phyloP scores from a whole-genome alignment of 2,329 filamentous ascomycete species.

The Amesomyces nigricolor region DNA sequence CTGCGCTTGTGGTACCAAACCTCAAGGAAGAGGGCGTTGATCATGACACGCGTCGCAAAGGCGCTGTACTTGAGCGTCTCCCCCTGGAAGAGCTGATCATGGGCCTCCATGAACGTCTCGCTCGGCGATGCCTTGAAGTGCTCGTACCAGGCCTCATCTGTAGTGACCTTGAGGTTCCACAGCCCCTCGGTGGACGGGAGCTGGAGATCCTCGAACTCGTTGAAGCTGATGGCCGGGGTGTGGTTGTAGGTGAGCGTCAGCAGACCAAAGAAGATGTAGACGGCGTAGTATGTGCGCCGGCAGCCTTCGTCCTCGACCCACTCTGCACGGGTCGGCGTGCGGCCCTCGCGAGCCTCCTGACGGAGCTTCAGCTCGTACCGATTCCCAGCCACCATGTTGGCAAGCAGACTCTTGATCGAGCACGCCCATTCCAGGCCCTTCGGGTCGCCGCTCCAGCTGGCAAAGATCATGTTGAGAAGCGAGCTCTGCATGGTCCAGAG shows the following conservation, averaged over 20 bases:
- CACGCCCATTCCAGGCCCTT: slow-evolving; percentile 96
- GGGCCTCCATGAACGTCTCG: slow-evolving; percentile 86
- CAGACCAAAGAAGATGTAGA: slow-evolving; percentile 98
- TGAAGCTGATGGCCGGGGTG: slow-evolving; percentile 95
- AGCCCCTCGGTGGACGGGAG: slow-evolving; percentile 89
- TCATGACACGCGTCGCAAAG: slow-evolving; percentile 96
- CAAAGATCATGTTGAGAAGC: slow-evolving; percentile 96
- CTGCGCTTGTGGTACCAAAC: slow-evolving; percentile 99
- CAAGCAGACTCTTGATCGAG: slow-evolving; percentile 95
- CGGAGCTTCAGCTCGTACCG: slow-evolving; percentile 93
- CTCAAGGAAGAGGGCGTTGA: slow-evolving; percentile 95
- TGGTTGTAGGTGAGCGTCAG: slow-evolving; percentile 96
- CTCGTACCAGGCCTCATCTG: slow-evolving; percentile 83
- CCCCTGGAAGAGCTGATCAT: slow-evolving; percentile 92
- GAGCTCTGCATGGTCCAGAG: slow-evolving; percentile 98
- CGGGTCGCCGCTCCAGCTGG: slow-evolving; percentile 97
- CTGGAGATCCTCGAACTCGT: slow-evolving; percentile 91
- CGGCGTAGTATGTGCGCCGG: slow-evolving; percentile 92
- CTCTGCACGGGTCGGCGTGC: slow-evolving; percentile 71
- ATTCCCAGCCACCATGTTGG: slow-evolving; percentile 98
- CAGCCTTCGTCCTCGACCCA: slow-evolving; percentile 98
- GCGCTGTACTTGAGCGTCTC: slow-evolving; percentile 88
- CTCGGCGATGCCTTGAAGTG: slow-evolving; percentile 64
- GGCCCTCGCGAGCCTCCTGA: slow-evolving; percentile 75
- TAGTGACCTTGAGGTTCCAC: slow-evolving; percentile 73